Conservation (phyloP, 179 eudicot genomes). For the Beta corolliflora region DNA sequence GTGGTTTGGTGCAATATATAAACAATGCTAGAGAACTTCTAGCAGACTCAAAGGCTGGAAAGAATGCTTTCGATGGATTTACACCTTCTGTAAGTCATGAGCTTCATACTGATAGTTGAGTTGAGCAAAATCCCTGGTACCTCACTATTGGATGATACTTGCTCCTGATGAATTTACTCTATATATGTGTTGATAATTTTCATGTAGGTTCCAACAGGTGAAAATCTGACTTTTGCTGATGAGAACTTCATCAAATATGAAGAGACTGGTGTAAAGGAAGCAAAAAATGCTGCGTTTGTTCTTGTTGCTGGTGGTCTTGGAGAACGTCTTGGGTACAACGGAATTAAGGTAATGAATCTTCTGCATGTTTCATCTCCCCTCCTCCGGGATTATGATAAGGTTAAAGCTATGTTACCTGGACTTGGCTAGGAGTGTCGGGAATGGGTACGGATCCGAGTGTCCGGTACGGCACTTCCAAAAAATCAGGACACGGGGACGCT, state of each 20-base stretch:
- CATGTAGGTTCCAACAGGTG: slow-evolving; percentile 92
- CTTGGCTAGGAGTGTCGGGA: not conserved
- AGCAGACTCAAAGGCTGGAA: slow-evolving; percentile 91
- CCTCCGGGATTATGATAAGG: not conserved
- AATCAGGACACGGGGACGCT: not conserved
- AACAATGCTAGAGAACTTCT: slow-evolving; percentile 80
- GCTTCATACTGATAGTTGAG: not conserved
- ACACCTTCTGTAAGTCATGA: slow-evolving; percentile 78
- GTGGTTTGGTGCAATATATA: slow-evolving; percentile 75
- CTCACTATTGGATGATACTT: not conserved
- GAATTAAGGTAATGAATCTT: slow-evolving; percentile 63
- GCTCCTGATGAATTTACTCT: not conserved
- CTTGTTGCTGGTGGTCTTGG: slow-evolving; percentile 99
- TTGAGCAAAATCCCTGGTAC: not conserved
- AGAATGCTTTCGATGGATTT: slow-evolving; percentile 94
- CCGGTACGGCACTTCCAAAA: not conserved
- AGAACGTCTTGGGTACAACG: slow-evolving; percentile 96
- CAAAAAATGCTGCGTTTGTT: slow-evolving; percentile 84
- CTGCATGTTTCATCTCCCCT: not conserved
- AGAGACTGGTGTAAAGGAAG: slow-evolving; percentile 81
- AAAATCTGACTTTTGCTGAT: slow-evolving; percentile 73
- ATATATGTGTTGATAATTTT: slow-evolving; percentile 3
- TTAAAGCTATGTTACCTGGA: not conserved
- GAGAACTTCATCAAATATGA: slow-evolving; percentile 75
- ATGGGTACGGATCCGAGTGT: not conserved